Base-by-base conservation (phyloP, 129 eudicot genomes). In the Dittrichia graveolens region DNA sequence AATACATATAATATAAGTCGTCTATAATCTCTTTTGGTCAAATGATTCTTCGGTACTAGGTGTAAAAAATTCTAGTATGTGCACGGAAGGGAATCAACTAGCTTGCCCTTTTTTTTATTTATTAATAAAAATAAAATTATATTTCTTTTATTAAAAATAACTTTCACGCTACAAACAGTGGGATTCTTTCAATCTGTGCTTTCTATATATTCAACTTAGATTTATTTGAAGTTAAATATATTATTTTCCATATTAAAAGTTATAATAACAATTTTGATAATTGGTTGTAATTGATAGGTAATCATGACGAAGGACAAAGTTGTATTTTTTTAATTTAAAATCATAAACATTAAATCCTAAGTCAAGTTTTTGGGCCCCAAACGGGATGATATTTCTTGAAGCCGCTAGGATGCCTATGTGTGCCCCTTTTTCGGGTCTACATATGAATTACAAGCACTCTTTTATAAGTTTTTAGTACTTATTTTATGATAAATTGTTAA, bases 221-320 rank as follows among this genome's bases (percentile, higher is more conserved):
- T 35, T n/a, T 35, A 6, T 31, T 13, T 18, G 18, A 43, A 5
- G 3, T 10, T 10, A 24, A 24, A 34, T 6, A 34, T 15, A 64
- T 41, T 43, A 43, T 18, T 64, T 43, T 67, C 8, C 12, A 2
- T 41, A 1, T 63, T 63, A 63, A 63, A 16, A 16, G 10, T 55
- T 34, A 58, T 19, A 35, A 5, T 31, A 8, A 31, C 24, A 31
- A 15, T 46, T 2, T 74, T 39, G 11, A 15, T 66, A 67, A 46
- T 61, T 68, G 34, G 44, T 67, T 52, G 67, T 61, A 43, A 59
- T 55, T 40, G 18, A 60, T 67, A 57, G 41, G 35, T 78, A 78
- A 85, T 85, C 79, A 79, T 81, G 82, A 82, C 79, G 45, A 61
- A 45, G 38, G 41, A 61, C 75, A 78, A 52, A 54, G 37, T 71